A percentile compares a stretch with the other conserved stretches of the same genome.
Conservation (phyloP, 1,284 basidiomycete genomes). For the Coniophora puteana region DNA sequence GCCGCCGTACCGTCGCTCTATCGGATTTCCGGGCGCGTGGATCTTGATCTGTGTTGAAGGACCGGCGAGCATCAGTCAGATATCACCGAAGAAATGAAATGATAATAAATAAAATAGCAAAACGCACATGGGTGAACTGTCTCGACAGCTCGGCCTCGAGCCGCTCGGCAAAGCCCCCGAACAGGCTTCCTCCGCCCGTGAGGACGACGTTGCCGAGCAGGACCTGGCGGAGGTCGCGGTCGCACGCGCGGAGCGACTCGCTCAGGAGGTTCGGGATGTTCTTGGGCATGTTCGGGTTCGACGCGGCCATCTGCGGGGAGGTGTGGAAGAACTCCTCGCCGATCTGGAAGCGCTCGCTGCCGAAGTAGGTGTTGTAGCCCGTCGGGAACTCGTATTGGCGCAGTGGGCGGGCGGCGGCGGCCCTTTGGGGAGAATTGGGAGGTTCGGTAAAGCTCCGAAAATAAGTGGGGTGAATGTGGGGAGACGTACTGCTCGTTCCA, state of each 20-base stretch:
- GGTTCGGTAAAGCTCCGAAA: constrained; percentile 4
- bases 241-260: constrained; percentile 80
- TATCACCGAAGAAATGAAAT: constrained; percentile 3
- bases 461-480: constrained; percentile 4
- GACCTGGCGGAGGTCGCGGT: constrained; percentile 88
- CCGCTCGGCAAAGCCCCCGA: constrained; percentile 85
- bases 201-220: constrained; percentile 93
- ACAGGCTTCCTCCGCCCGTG: constrained; percentile 87
- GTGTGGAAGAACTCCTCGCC: constrained; percentile 92
- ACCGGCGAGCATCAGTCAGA: no score
- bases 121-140: constrained; percentile 75
- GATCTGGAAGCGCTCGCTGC: constrained; percentile 76
- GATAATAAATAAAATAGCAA: constrained; percentile 4
- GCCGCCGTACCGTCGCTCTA: constrained; percentile 83
- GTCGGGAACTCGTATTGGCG: constrained; percentile 95
- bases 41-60: constrained; percentile 83
- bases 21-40: constrained; percentile 84
- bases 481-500: constrained; percentile 82
- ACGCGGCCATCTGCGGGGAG: constrained; percentile 67
- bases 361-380: constrained; percentile 87
- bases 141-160: constrained; percentile 77
- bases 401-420: constrained; percentile 47
- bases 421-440: no score
- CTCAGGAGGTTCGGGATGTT: constrained; percentile 77
- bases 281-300: constrained; percentile 68